Percentiles rank a stretch among this genome's conserved stretches.
phyloP scores from a whole-genome alignment of 257 asterid species.

The Prunella vulgaris region DNA sequence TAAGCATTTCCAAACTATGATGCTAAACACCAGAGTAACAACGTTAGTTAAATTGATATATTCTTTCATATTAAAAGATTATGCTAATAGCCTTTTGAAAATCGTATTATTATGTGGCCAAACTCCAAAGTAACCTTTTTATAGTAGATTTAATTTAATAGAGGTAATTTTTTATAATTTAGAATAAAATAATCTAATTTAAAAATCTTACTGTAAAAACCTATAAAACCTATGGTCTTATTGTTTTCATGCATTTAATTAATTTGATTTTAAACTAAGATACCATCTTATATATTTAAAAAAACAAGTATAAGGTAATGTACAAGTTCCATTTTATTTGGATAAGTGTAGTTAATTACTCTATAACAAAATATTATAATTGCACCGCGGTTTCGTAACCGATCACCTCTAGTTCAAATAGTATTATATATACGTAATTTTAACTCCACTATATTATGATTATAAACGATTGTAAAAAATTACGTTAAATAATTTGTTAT shows the following conservation, averaged over 20 bases:
- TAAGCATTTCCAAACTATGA: not conserved
- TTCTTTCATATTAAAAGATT: not conserved
- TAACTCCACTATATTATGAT: not conserved
- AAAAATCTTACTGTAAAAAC: not conserved
- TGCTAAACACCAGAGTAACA: not conserved
- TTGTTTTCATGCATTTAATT: not conserved
- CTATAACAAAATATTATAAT: not conserved
- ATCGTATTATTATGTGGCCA: not conserved
- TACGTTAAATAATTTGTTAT: not conserved
- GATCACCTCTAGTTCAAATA: not conserved
- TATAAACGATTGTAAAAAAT: not conserved
- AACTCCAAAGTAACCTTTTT: not conserved
- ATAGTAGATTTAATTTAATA: not conserved
- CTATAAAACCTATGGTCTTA: not conserved
- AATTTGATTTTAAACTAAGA: not conserved
- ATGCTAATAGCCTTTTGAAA: not conserved
- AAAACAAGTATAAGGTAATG: not conserved
- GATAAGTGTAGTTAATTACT: not conserved
- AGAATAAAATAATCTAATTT: no score
- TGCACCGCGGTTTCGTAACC: not conserved
- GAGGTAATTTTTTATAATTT: no score
- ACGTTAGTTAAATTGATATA: not conserved
- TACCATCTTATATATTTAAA: not conserved
- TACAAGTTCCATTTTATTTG: not conserved
- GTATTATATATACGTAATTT: not conserved